Conservation (phyloP, 225 moss, liverwort and hornwort species). For the Physcomitrellopsis africana region DNA sequence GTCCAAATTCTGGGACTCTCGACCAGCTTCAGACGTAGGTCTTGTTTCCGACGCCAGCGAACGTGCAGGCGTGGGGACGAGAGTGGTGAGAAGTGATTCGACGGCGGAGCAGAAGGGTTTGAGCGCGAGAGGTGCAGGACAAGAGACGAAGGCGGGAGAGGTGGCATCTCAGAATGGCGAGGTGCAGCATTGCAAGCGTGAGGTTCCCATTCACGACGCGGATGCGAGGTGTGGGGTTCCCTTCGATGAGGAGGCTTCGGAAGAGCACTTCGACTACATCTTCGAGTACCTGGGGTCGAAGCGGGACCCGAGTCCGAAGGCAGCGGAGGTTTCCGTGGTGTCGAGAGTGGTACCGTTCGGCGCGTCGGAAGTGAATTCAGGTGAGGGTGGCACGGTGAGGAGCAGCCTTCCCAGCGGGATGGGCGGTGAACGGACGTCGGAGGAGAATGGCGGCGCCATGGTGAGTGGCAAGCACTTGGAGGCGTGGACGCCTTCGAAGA, state of each 20-base stretch:
- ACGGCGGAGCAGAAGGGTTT: neutral
- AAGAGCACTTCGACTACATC: slow-evolving; percentile 31
- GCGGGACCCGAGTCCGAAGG: slow-evolving; percentile 1
- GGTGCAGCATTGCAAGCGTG: neutral
- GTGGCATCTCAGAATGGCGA: neutral
- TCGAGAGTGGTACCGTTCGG: slow-evolving; percentile 1
- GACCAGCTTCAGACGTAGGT: slow-evolving; percentile 23
- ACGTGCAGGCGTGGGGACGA: neutral
- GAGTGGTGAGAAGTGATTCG: neutral
- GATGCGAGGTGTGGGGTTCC: neutral
- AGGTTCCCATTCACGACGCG: neutral
- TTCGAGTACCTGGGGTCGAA: slow-evolving; percentile 32
- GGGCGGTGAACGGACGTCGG: neutral
- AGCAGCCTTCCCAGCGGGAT: too few species aligned
- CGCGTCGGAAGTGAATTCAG: neutral
- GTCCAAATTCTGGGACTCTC: slow-evolving; percentile 39
- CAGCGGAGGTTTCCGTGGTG: neutral
- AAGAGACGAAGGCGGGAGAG: slow-evolving; percentile 4
- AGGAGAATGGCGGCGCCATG: neutral
- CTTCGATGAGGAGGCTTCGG: slow-evolving; percentile 15
- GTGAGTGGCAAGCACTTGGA: neutral
- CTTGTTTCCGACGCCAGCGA: slow-evolving; percentile 29
- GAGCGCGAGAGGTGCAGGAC: neutral
- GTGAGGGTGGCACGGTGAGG: neutral
- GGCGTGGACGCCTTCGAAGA: neutral